Conservation (phyloP, 768 basidiomycete species). For the Tephrocybe sp. region DNA sequence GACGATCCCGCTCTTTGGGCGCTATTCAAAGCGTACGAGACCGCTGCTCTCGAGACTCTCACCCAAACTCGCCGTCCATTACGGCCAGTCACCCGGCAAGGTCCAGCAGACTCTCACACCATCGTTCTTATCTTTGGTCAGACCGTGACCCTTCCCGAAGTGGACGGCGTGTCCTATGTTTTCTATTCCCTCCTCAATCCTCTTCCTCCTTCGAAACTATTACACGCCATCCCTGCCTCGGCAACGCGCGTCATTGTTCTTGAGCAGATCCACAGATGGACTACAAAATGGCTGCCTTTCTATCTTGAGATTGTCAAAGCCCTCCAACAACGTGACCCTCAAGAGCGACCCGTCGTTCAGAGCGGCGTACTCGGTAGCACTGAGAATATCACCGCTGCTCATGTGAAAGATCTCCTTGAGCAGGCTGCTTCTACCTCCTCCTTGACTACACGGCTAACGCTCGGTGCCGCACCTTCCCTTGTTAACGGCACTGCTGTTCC, state of each 20-base stretch:
- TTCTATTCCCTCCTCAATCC: conserved; percentile 70
- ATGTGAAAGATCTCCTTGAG: conserved; percentile 53
- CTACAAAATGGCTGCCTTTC: conserved; percentile 84
- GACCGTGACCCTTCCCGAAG: conserved; percentile 33
- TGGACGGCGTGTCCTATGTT: conserved; percentile 64
- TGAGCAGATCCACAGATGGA: conserved; percentile 75
- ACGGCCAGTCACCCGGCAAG: conserved; percentile 49
- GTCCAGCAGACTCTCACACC: conserved; percentile 57
- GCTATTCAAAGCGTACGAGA: conserved; percentile 62
- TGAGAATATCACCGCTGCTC: conserved; percentile 32
- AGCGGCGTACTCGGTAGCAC: conserved; percentile 60
- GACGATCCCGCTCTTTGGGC: conserved; percentile 24
- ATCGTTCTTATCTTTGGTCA: conserved; percentile 72
- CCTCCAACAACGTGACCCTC: conserved; percentile 55
- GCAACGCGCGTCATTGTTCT: conserved; percentile 72
- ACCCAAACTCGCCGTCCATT: conserved; percentile 59
- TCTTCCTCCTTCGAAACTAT: conserved; percentile 56
- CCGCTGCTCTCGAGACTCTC: conserved; percentile 63
- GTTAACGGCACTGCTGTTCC: conserved; percentile 31
- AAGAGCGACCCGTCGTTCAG: conserved; percentile 52
- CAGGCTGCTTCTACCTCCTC: conserved; percentile 31
- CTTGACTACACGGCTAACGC: conserved; percentile 40
- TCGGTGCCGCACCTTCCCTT: conserved; percentile 36
- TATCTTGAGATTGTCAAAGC: conserved; percentile 80
- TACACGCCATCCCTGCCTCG: conserved; percentile 57